Percentiles rank a stretch among this genome's conserved stretches.
Evolutionary conservation across 352 stramenopile genomes (phyloP).

Genomic region (Lagenidium sp.): DNA sequence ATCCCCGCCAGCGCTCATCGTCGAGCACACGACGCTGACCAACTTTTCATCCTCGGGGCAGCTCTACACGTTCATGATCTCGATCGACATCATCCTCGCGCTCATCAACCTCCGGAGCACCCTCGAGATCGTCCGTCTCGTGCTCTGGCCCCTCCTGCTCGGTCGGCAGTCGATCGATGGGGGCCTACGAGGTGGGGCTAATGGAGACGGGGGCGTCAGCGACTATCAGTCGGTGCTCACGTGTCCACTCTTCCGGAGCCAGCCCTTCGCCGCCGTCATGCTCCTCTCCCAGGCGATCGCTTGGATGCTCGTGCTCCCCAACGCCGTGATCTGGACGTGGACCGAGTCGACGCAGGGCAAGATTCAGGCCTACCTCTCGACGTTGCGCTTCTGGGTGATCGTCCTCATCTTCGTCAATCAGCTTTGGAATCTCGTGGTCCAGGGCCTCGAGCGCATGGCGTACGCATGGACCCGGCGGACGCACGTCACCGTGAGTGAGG

Average conservation of each 20-base stretch:
- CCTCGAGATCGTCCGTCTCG: constrained; percentile 9
- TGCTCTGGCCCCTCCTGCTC: constrained; percentile 5
- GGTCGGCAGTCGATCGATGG: background rate
- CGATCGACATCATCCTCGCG: constrained; percentile 7
- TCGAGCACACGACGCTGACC: constrained; percentile 1
- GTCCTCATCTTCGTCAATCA: constrained; percentile 2
- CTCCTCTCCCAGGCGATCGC: constrained; percentile 6
- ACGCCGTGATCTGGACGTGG: constrained; percentile 5
- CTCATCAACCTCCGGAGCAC: constrained; percentile 4
- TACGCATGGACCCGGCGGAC: background rate
- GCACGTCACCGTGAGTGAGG: background rate
- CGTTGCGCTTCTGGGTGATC: constrained; percentile 7
- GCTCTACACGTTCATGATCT: constrained; percentile 6
- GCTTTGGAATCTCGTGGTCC: constrained; percentile 2
- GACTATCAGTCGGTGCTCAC: constrained; percentile 9
- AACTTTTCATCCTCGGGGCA: constrained; percentile 14
- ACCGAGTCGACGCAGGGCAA: constrained; percentile 2
- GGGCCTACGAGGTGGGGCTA: too few species aligned
- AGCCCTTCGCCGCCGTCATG: constrained; percentile 3
- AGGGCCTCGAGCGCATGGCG: background rate
- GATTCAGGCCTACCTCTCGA: constrained; percentile 5
- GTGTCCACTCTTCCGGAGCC: constrained; percentile 9
- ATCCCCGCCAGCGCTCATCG: too few species aligned
- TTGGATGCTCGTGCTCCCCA: constrained; percentile 13
- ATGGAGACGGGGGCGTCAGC: too few species aligned